Percentiles rank a stretch among this genome's conserved stretches.
phyloP scores from a whole-genome alignment of 2,329 filamentous ascomycete genomes.

The Phialophora tarda region DNA sequence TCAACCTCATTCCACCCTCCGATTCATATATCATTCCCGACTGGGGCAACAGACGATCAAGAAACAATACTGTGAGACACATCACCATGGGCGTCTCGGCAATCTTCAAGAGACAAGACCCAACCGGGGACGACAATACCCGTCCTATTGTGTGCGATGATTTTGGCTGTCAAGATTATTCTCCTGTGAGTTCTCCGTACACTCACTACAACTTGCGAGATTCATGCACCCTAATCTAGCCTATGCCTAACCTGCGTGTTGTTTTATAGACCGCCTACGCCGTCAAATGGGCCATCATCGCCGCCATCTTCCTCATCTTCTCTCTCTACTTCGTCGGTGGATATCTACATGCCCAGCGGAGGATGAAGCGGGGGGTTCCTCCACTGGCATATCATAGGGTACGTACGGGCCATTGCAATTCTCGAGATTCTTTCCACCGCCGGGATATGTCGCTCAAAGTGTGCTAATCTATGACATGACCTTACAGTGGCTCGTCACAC shows the following conservation, averaged over 20 bases:
- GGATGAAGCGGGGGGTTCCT: constrained; percentile 68
- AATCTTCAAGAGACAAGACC: constrained; percentile 20
- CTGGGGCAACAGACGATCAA: background rate
- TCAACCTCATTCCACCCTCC: background rate
- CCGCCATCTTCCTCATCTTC: constrained; percentile 64
- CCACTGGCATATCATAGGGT: constrained; percentile 74
- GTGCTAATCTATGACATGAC: background rate
- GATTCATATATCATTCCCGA: background rate
- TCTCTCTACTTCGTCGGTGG: constrained; percentile 69
- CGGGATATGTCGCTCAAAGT: background rate
- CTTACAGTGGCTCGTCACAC: constrained; percentile 51
- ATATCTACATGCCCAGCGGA: constrained; percentile 70
- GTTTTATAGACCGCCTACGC: constrained; percentile 64
- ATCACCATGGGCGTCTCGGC: constrained; percentile 19
- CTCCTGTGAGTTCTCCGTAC: constrained; percentile 26
- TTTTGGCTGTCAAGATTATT: constrained; percentile 35
- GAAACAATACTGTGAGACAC: background rate
- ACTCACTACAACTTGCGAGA: too few species aligned
- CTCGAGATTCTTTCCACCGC: background rate
- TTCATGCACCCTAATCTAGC: background rate
- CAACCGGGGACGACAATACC: constrained; percentile 8
- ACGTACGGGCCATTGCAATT: constrained; percentile 41
- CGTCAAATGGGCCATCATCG: constrained; percentile 74
- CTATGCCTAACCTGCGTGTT: constrained; percentile 5
- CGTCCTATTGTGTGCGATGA: background rate